These are phyloP conservation scores for Xylaria hypoxylon DNA, from an alignment of 2,329 filamentous ascomycete genomes.

Conservation along the genomic window DNA sequence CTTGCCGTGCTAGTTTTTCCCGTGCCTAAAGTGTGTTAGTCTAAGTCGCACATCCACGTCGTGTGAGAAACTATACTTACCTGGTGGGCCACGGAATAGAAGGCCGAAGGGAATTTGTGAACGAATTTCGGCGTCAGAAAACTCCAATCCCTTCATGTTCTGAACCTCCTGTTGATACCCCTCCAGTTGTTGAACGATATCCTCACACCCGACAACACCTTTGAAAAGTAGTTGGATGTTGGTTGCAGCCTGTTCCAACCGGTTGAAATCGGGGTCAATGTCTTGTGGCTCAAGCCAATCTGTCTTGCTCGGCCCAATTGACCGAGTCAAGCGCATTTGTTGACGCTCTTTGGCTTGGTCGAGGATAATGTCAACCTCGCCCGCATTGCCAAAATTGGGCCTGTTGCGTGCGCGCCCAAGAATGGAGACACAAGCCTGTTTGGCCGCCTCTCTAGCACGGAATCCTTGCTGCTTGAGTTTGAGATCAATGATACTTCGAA, in stretches of 20 bases:
- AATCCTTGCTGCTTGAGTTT: conserved; percentile 71
- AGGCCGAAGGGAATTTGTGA: conserved; percentile 65
- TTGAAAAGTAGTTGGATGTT: conserved; percentile 52
- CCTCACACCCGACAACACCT: conserved; percentile 58
- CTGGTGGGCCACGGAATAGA: conserved; percentile 69
- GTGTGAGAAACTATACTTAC: conserved; percentile 50
- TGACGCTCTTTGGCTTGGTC: conserved; percentile 65
- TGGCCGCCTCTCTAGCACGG: conserved; percentile 62
- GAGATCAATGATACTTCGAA: conserved; percentile 69
- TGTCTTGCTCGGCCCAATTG: conserved; percentile 39
- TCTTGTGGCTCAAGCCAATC: conserved; percentile 53
- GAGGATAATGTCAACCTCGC: conserved; percentile 78
- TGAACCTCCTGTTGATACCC: conserved; percentile 60
- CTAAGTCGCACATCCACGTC: neutral
- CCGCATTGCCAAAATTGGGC: conserved; percentile 77
- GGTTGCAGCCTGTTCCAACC: conserved; percentile 55
- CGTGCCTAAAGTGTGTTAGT: conserved; percentile 52
- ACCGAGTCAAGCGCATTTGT: conserved; percentile 55
- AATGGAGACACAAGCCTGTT: conserved; percentile 67
- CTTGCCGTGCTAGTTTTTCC: conserved; percentile 75
- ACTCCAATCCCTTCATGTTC: conserved; percentile 57
- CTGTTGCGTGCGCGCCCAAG: conserved; percentile 70
- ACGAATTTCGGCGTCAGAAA: conserved; percentile 59
- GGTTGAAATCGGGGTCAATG: conserved; percentile 65
- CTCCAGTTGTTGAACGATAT: conserved; percentile 23